Percentiles rank a stretch among this genome's conserved stretches.
phyloP scores from a whole-genome alignment of 495 filamentous ascomycete species.

The Podospora comata region DNA sequence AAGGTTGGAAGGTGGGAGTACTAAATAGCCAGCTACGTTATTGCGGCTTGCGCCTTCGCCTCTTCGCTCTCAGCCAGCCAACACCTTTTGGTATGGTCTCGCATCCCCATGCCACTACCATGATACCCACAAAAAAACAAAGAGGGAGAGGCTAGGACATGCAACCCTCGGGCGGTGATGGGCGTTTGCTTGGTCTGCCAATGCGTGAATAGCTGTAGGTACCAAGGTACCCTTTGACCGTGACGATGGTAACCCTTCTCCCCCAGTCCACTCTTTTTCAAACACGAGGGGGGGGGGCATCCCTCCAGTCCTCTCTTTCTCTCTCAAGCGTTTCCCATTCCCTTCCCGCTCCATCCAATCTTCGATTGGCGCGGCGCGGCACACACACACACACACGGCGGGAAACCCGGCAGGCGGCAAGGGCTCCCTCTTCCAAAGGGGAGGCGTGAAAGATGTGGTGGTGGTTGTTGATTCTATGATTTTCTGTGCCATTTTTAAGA shows the following conservation, averaged over 20 bases:
- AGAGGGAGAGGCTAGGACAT: conserved; percentile 3
- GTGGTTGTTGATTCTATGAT: neutral
- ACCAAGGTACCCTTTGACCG: conserved; percentile 5
- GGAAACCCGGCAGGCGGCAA: conserved; percentile 6
- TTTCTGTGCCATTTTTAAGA: neutral
- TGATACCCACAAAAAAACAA: conserved; percentile 7
- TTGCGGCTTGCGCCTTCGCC: neutral
- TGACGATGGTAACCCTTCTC: neutral
- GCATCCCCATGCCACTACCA: conserved; percentile 3
- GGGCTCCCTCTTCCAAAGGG: neutral
- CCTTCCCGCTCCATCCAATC: neutral
- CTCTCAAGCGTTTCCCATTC: neutral
- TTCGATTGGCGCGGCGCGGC: conserved; percentile 7
- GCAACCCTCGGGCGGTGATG: conserved; percentile 20
- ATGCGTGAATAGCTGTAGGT: conserved; percentile 3
- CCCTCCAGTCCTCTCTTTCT: neutral
- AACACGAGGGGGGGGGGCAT: conserved; percentile 16
- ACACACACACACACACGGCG: neutral
- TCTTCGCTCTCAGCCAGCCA: neutral
- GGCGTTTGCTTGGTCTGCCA: conserved; percentile 3
- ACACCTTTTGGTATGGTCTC: neutral
- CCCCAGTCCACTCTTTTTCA: conserved; percentile 10
- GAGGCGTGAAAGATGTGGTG: too few relatives aligned
- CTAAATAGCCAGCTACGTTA: conserved; percentile 12
- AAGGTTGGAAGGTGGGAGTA: conserved; percentile 3